Evolutionary conservation across 768 basidiomycete genomes (phyloP).

Genomic region (Tulasnella sp.): DNA sequence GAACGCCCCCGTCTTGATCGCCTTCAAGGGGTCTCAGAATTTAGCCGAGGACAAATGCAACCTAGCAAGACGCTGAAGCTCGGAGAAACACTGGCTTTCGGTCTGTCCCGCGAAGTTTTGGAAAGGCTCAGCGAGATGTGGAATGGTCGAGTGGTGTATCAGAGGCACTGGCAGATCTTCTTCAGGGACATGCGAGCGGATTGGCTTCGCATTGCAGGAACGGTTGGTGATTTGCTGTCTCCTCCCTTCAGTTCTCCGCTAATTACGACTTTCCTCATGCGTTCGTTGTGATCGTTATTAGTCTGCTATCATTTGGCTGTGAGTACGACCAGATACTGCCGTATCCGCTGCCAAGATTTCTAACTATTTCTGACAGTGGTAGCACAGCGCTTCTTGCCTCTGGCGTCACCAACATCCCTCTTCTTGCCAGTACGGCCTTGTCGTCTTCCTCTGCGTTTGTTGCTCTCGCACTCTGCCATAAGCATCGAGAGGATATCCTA

Average conservation of each 20-base stretch:
- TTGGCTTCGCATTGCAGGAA: not conserved
- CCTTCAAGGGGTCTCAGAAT: not conserved
- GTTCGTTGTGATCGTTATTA: too few relatives aligned
- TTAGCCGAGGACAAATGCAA: not conserved
- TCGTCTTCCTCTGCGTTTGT: not conserved
- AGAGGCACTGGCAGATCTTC: slow-evolving; percentile 9
- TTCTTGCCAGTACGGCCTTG: not conserved
- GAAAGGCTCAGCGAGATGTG: not conserved
- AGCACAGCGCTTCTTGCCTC: not conserved
- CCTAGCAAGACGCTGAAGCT: not conserved
- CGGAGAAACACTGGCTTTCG: not conserved
- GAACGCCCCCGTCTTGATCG: slow-evolving; percentile 5
- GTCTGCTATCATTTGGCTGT: not conserved
- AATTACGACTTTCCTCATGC: too few relatives aligned
- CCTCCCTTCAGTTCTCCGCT: too few relatives aligned
- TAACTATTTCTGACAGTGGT: not conserved
- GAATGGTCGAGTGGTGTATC: slow-evolving; percentile 9
- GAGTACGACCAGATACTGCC: too few relatives aligned
- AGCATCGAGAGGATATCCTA: slow-evolving; percentile 1
- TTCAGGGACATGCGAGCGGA: slow-evolving; percentile 5
- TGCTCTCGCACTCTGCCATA: not conserved
- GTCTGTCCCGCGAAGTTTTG: not conserved
- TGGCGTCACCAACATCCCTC: not conserved
- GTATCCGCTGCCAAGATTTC: not conserved
- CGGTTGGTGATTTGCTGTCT: too few relatives aligned